Evolutionary conservation across 495 filamentous ascomycete species (phyloP).

Genomic region (Hypoxylon subgilvum): DNA sequence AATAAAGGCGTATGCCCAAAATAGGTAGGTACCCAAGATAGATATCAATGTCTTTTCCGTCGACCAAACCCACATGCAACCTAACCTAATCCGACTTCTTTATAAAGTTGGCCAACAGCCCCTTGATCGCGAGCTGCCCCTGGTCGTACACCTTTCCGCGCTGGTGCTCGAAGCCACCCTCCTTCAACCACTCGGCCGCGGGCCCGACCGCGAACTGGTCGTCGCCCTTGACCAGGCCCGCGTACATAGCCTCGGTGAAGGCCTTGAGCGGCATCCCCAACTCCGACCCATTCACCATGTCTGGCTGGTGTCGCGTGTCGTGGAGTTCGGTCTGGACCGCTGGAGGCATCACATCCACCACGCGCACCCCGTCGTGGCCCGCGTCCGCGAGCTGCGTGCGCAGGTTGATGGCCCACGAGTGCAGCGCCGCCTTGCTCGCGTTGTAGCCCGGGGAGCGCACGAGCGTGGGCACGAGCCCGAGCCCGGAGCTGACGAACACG

Average conservation of each 20-base stretch:
- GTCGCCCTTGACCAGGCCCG: slow-evolving; percentile 56
- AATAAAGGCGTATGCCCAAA: no score
- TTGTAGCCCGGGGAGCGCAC: slow-evolving; percentile 52
- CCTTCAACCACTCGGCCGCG: slow-evolving; percentile 22
- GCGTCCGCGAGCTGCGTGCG: slow-evolving; percentile 60
- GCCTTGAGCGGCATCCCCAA: slow-evolving; percentile 64
- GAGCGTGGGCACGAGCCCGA: slow-evolving; percentile 53
- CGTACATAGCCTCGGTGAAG: slow-evolving; percentile 59
- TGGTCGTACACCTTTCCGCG: slow-evolving; percentile 19
- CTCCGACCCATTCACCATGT: slow-evolving; percentile 42
- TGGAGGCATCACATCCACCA: slow-evolving; percentile 67
- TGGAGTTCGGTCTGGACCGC: slow-evolving; percentile 65
- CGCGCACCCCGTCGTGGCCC: slow-evolving; percentile 43
- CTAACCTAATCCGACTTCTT: slow-evolving; percentile 7
- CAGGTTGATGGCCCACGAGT: slow-evolving; percentile 56
- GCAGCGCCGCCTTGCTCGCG: slow-evolving; percentile 60
- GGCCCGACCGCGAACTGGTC: slow-evolving; percentile 38
- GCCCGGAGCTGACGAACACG: slow-evolving; percentile 51
- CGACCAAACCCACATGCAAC: no score
- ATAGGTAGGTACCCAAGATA: no score
- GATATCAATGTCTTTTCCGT: no score
- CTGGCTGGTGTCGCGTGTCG: slow-evolving; percentile 53
- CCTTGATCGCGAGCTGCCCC: slow-evolving; percentile 21
- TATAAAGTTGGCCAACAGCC: slow-evolving; percentile 4
- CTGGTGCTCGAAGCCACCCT: slow-evolving; percentile 28